Conservation (phyloP, 805 yeast genomes). For the Saturnispora zaruensis region DNA sequence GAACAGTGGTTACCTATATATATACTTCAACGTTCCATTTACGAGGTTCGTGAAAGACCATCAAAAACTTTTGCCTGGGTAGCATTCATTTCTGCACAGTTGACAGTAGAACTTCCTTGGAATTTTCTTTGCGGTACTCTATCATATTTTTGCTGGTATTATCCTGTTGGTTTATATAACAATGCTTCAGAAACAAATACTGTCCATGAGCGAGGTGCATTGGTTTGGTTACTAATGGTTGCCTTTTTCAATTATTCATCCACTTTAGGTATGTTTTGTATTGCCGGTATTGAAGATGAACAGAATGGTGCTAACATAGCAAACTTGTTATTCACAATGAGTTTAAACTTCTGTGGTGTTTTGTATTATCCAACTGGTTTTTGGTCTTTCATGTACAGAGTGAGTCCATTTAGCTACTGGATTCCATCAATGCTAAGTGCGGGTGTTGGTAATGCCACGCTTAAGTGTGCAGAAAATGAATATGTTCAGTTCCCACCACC, state of each 20-base stretch:
- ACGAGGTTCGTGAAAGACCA: constrained; percentile 68
- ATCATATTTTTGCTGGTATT: constrained; percentile 57
- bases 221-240: constrained; percentile 33
- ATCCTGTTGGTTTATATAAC: constrained; percentile 57
- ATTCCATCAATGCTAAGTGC: constrained; percentile 45
- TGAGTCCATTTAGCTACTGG: constrained; percentile 62
- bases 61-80: constrained; percentile 63
- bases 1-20: constrained; percentile 59
- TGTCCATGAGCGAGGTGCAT: constrained; percentile 45
- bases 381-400: constrained; percentile 73
- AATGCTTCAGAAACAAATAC: constrained; percentile 47
- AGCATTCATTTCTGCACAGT: constrained; percentile 52
- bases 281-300: constrained; percentile 50
- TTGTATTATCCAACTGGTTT: constrained; percentile 58
- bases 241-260: constrained; percentile 48
- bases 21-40: constrained; percentile 52
- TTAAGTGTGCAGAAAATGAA: constrained; percentile 43
- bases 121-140: constrained; percentile 54
- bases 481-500: constrained; percentile 43
- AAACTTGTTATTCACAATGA: constrained; percentile 49
- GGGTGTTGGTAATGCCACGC: constrained; percentile 43
- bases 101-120: constrained; percentile 61
- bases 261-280: constrained; percentile 48
- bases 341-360: constrained; percentile 72
- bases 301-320: constrained; percentile 60